Evolutionary conservation across 2,329 filamentous ascomycete genomes (phyloP).

Genomic region (Ampelomyces quisqualis): DNA sequence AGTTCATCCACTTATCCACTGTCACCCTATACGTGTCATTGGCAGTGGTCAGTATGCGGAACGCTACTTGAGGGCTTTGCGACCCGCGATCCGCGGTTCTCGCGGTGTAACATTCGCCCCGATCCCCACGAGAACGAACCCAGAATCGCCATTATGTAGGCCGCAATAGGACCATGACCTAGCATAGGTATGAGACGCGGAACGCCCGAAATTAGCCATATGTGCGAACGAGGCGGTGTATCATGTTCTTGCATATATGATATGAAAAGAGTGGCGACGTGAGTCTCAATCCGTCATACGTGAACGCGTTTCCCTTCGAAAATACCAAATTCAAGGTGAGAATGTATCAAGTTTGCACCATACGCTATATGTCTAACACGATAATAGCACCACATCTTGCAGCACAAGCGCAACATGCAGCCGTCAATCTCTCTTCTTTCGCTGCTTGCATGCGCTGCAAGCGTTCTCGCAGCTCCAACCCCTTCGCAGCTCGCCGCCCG

Average conservation of each 20-base stretch:
- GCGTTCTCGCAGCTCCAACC: conserved; percentile 10
- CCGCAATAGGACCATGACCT: no score
- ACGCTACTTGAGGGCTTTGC: not conserved
- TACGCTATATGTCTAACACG: no score
- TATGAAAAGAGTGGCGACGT: no score
- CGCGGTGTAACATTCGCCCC: not conserved
- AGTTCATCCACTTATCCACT: no score
- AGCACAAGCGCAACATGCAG: conserved; percentile 10
- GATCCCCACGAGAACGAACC: not conserved
- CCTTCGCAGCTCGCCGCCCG: conserved; percentile 6
- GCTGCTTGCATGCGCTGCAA: conserved; percentile 9
- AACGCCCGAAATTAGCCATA: not conserved
- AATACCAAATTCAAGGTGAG: not conserved
- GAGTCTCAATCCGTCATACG: no score
- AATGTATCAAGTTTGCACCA: no score
- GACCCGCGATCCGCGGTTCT: not conserved
- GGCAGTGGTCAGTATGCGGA: not conserved
- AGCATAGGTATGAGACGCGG: no score
- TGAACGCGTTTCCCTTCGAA: no score
- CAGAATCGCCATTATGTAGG: no score
- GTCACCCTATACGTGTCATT: no score
- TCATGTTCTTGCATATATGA: not conserved
- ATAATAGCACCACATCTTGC: not conserved
- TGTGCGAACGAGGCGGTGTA: not conserved
- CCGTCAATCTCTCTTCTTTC: conserved; percentile 6